Evolutionary conservation across 208 protist genomes (phyloP).

Genomic region (Kentomonas sorsogonicus): DNA sequence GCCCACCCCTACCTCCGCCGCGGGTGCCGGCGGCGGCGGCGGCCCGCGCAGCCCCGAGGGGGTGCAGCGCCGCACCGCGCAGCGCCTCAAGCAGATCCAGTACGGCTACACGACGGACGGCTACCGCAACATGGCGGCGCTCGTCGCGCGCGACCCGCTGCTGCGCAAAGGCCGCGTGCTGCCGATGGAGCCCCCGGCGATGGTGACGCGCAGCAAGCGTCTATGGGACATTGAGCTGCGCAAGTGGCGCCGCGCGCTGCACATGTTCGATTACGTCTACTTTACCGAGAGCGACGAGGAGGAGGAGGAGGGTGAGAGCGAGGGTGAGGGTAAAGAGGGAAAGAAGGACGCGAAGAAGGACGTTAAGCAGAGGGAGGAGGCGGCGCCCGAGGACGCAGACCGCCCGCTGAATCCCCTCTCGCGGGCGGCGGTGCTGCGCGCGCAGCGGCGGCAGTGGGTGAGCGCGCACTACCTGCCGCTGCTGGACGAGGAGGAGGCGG

Average conservation of each 20-base stretch:
- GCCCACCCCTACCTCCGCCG: not conserved
- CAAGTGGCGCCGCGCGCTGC: constrained; percentile 80
- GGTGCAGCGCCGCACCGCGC: constrained; percentile 43
- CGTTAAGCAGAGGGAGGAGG: not conserved
- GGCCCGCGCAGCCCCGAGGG: not conserved
- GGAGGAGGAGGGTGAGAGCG: constrained; percentile 12
- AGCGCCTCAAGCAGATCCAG: constrained; percentile 77
- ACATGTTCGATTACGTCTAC: constrained; percentile 89
- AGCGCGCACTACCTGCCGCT: constrained; percentile 33
- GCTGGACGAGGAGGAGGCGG: no score
- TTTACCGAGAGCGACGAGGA: constrained; percentile 71
- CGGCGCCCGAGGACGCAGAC: no score
- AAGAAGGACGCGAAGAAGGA: not conserved
- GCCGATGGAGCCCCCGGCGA: constrained; percentile 55
- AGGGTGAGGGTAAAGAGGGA: no score
- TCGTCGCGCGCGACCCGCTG: constrained; percentile 70
- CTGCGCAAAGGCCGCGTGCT: constrained; percentile 66
- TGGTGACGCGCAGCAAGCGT: constrained; percentile 62
- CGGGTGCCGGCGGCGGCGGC: not conserved
- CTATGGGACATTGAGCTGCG: constrained; percentile 78
- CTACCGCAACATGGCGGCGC: constrained; percentile 76
- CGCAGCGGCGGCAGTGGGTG: constrained; percentile 77
- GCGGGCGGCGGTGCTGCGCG: constrained; percentile 37
- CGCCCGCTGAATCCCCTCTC: no score
- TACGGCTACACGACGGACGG: constrained; percentile 75